Conservation (phyloP, 208 protist genomes). For the Zelonia costaricensis region DNA sequence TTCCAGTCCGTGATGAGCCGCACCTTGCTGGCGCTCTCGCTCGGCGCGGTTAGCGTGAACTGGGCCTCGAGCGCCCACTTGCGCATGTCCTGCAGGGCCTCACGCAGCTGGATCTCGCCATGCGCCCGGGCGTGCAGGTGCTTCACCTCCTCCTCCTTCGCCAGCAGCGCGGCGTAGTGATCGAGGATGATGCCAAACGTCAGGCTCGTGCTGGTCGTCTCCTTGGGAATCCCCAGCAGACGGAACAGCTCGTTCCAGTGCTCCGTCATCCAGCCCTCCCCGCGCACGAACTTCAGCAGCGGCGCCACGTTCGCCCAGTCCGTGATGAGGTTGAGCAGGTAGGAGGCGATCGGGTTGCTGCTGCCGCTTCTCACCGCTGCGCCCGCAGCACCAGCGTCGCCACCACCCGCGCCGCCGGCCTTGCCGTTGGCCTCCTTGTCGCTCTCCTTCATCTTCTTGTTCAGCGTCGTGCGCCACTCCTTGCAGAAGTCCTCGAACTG, state of each 20-base stretch:
- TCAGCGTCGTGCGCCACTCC: conserved; percentile 74
- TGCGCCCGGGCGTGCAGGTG: conserved; percentile 91
- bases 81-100: conserved; percentile 95
- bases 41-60: conserved; percentile 87
- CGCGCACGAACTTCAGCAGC: conserved; percentile 91
- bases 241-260: conserved; percentile 97
- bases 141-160: conserved; percentile 89
- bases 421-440: background rate
- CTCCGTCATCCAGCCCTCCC: conserved; percentile 95
- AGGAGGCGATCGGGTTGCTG: conserved; percentile 53
- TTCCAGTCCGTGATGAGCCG: conserved; percentile 98
- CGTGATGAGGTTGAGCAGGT: conserved; percentile 71
- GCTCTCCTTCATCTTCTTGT: conserved; percentile 14
- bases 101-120: conserved; percentile 95
- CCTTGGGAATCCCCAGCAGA: conserved; percentile 81
- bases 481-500: conserved; percentile 95
- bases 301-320: conserved; percentile 74
- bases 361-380: no score
- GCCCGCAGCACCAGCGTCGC: background rate
- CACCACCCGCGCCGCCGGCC: background rate
- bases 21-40: conserved; percentile 54
- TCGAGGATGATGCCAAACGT: conserved; percentile 92
- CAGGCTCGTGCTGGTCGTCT: conserved; percentile 77
- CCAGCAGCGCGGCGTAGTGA: conserved; percentile 64
- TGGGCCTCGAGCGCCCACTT: conserved; percentile 87